Percentiles rank a stretch among this genome's conserved stretches.
phyloP scores from a whole-genome alignment of 257 asterid genomes.

The Solanum lycopersicoides region DNA sequence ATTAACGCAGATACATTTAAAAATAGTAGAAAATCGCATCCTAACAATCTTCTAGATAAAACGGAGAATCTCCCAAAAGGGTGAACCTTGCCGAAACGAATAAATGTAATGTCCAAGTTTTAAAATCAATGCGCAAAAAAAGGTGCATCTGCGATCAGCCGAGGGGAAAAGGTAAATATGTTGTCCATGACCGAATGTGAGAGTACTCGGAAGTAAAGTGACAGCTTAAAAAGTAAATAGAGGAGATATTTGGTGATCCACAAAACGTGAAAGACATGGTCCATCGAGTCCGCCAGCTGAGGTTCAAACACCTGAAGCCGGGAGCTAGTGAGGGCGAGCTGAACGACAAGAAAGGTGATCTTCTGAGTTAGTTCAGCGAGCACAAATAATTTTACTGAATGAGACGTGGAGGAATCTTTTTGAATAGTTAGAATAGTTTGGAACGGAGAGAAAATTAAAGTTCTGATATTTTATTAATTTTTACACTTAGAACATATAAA shows the following conservation, averaged over 20 bases:
- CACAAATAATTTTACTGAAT: no score
- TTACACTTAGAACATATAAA: no score
- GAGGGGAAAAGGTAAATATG: neutral
- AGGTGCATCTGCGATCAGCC: neutral
- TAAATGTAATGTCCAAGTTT: neutral
- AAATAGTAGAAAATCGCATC: neutral
- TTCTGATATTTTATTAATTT: no score
- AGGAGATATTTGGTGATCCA: neutral
- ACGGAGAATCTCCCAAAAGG: neutral
- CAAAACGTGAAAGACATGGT: neutral
- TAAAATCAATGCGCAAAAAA: neutral
- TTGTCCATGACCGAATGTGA: neutral
- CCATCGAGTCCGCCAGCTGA: neutral
- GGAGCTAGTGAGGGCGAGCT: neutral
- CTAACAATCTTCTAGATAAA: neutral
- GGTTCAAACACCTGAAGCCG: neutral
- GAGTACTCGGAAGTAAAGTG: neutral
- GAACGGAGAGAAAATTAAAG: neutral
- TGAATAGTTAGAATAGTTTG: no score
- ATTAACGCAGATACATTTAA: neutral
- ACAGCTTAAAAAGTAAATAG: neutral
- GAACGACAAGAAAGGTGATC: neutral
- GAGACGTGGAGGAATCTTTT: neutral
- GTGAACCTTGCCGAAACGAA: no score
- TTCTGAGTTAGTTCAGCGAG: no score